Conservation (phyloP, 2,329 filamentous ascomycete species). For the Gyromitra esculenta region DNA sequence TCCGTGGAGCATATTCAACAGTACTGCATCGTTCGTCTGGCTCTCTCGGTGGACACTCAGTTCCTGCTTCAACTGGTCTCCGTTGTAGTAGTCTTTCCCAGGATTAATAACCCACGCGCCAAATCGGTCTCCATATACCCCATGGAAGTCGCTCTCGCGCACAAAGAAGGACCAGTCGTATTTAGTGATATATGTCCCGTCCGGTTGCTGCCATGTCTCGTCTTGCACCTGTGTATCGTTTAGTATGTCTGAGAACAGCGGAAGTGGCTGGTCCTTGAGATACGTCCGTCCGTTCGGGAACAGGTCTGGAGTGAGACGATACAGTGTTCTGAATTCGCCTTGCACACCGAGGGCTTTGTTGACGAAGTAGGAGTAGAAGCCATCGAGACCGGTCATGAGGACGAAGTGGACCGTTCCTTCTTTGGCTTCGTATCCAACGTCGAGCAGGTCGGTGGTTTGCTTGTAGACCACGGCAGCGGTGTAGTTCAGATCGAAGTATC, state of each 20-base stretch:
- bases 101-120: constrained; percentile 67
- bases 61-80: constrained; percentile 67
- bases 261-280: constrained; percentile 63
- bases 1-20: constrained; percentile 68
- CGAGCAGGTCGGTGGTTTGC: constrained; percentile 62
- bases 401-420: constrained; percentile 67
- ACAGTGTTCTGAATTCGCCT: constrained; percentile 66
- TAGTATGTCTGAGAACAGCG: constrained; percentile 62
- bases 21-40: constrained; percentile 65
- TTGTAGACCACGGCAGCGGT: constrained; percentile 63
- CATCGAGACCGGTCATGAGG: constrained; percentile 64
- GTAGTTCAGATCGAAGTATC: constrained; percentile 64
- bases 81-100: constrained; percentile 67
- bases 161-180: constrained; percentile 64
- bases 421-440: constrained; percentile 63
- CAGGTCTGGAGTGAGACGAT: constrained; percentile 64
- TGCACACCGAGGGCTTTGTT: constrained; percentile 64
- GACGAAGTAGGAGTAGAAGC: constrained; percentile 69
- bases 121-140: constrained; percentile 65
- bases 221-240: constrained; percentile 66
- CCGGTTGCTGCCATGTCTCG: constrained; percentile 65
- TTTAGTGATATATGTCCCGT: constrained; percentile 66
- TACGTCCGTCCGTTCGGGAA: constrained; percentile 64
- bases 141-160: constrained; percentile 63
- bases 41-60: constrained; percentile 67